Evolutionary conservation across 179 eudicot species (phyloP).

Genomic region (Beta corolliflora): DNA sequence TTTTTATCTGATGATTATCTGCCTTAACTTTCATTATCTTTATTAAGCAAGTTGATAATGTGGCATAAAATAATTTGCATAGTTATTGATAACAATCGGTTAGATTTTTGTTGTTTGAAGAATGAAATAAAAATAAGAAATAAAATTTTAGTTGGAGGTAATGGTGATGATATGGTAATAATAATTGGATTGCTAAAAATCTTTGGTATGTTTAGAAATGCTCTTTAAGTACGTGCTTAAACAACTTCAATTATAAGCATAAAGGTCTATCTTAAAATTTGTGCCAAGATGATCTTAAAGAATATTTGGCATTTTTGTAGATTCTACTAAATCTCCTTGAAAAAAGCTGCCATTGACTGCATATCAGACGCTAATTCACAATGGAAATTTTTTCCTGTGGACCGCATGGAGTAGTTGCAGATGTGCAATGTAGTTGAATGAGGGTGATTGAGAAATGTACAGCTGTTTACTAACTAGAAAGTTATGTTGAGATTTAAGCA

Average conservation of each 20-base stretch:
- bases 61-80: neutral
- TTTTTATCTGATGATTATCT: neutral
- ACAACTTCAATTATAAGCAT: constrained; percentile 2
- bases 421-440: constrained; percentile 15
- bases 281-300: neutral
- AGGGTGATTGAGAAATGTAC: constrained; percentile 28
- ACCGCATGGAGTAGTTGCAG: constrained; percentile 28
- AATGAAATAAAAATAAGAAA: neutral
- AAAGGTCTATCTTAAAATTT: neutral
- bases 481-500: neutral
- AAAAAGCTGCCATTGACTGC: neutral
- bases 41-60: neutral
- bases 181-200: neutral
- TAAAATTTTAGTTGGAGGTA: neutral
- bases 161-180: neutral
- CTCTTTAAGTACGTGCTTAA: neutral
- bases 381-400: constrained; percentile 7
- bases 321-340: neutral
- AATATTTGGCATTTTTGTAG: neutral
- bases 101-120: neutral
- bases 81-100: neutral
- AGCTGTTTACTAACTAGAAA: constrained; percentile 3
- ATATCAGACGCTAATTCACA: neutral
- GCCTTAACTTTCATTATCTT: neutral
- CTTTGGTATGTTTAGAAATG: neutral